phyloP scores from a whole-genome alignment of 495 filamentous ascomycete genomes.

The Penicillium parvum region DNA sequence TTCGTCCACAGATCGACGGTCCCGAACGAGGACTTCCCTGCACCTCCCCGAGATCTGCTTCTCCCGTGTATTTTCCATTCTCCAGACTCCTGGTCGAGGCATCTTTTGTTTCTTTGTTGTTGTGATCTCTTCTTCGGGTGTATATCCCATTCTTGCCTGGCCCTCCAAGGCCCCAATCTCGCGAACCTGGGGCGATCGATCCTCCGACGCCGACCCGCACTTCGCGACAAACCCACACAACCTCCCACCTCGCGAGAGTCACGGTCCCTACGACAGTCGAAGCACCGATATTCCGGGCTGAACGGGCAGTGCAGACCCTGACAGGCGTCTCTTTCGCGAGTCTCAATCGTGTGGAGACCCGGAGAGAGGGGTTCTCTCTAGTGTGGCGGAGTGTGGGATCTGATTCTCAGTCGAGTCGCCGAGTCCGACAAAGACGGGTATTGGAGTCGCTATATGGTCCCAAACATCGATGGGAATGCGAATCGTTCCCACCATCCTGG shows the following conservation, averaged over 20 bases:
- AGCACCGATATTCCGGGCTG: no score
- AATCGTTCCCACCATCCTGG: conserved; percentile 33
- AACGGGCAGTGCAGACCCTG: no score
- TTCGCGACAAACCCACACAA: no score
- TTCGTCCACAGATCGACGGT: neutral
- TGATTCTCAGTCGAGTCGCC: conserved; percentile 18
- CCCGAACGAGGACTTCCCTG: neutral
- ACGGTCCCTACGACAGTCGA: no score
- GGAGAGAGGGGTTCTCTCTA: conserved; percentile 18
- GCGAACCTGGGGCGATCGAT: no score
- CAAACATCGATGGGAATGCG: conserved; percentile 46
- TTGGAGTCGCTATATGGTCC: conserved; percentile 40
- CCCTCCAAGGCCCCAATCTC: no score
- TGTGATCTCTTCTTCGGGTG: neutral
- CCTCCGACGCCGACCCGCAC: no score
- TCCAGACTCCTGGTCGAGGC: conserved; percentile 22
- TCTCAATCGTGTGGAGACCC: conserved; percentile 13
- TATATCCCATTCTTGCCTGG: no score
- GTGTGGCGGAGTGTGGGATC: conserved; percentile 21
- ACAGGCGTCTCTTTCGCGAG: conserved; percentile 7
- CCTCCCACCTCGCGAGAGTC: no score
- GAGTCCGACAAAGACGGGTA: conserved; percentile 11
- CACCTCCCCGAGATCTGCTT: neutral
- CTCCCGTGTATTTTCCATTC: conserved; percentile 3
- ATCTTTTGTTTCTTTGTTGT: conserved; percentile 12